Percentiles rank a stretch among this genome's conserved stretches.
Conservation (phyloP, 148 eudicot species). For the Simmondsia chinensis region DNA sequence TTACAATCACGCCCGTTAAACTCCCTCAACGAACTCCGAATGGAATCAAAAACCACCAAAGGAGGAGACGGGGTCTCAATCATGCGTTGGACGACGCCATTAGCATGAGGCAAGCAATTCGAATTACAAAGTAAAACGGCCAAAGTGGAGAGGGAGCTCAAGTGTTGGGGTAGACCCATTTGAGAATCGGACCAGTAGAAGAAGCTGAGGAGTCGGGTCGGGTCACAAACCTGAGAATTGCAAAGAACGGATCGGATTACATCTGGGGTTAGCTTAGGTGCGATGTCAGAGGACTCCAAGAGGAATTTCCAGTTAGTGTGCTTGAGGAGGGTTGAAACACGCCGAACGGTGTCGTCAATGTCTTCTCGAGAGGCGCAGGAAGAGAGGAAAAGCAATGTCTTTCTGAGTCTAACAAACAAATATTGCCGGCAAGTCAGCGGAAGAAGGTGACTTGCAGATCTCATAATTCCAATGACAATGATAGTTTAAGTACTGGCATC, state of each 20-base stretch:
- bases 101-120: constrained; percentile 30
- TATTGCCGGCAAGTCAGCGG: constrained; percentile 1
- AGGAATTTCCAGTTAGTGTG: constrained; percentile 44
- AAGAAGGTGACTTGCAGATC: constrained; percentile 2
- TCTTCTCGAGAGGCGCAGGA: constrained; percentile 7
- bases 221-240: constrained; percentile 27
- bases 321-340: constrained; percentile 36
- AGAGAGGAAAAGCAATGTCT: background rate
- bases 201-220: constrained; percentile 52
- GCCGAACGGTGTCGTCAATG: constrained; percentile 17
- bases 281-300: constrained; percentile 37
- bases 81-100: constrained; percentile 38
- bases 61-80: constrained; percentile 18
- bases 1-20: constrained; percentile 14
- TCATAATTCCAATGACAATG: no score
- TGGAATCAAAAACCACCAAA: constrained; percentile 29
- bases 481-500: no score
- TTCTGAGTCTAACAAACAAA: constrained; percentile 1
- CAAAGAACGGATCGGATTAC: constrained; percentile 56
- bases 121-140: constrained; percentile 39
- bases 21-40: constrained; percentile 30
- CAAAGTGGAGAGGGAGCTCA: constrained; percentile 46
- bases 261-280: constrained; percentile 52
- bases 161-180: constrained; percentile 48
- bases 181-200: constrained; percentile 52